Base-by-base conservation (phyloP, 495 filamentous ascomycete genomes). In the Podospora conica region DNA sequence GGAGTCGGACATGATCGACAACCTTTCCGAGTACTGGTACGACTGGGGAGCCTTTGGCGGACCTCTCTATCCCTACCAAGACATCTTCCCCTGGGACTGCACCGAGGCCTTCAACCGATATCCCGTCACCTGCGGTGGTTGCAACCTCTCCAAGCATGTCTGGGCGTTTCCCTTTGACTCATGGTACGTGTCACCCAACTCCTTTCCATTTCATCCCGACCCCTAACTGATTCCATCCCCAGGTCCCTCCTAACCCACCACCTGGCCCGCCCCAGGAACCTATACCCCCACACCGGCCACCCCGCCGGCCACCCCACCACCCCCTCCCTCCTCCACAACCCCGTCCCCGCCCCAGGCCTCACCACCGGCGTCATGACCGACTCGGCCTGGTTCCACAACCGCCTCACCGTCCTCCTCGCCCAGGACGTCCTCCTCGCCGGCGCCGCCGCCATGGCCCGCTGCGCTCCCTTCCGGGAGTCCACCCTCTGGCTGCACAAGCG, bases 81-180 rank as follows among this genome's bases (percentile, higher is more conserved):
- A 75, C 63, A 57, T 79, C 33, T 82, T 82, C 58, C 77, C 77
- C 20, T 80, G 78, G 80, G 79, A 82, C 65, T 82, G 78, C 70
- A 81, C 80, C 15, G 77, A 80, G 61, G 79, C 78, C n/a, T 79
- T 71, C 68, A 68, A 68, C 28, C 68, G 71, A 9, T 74, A 77
- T 54, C 71, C 78, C 0, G 64, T 65, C 4, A 66, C 20, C 8
- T 81, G 78, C 69, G 72, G 73, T 28, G 64, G 72, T 2, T 82
- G 79, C 70, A 80, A 77, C 55, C 65, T 81, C 9, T 53, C 79
- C 15, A 80, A 79, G 53, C 79, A 82, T 65, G 64, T 78, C 9
- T 78, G 71, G 76, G 77, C 76, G 1, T 82, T 81, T 55, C 80
- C 79, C 3, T 82, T 82, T 64, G 78, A 81, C 65, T 70, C 77